Evolutionary conservation across 257 asterid genomes (phyloP), one percentile per base, ranked within the genome.

Genomic region (Penstemon newberryi): DNA sequence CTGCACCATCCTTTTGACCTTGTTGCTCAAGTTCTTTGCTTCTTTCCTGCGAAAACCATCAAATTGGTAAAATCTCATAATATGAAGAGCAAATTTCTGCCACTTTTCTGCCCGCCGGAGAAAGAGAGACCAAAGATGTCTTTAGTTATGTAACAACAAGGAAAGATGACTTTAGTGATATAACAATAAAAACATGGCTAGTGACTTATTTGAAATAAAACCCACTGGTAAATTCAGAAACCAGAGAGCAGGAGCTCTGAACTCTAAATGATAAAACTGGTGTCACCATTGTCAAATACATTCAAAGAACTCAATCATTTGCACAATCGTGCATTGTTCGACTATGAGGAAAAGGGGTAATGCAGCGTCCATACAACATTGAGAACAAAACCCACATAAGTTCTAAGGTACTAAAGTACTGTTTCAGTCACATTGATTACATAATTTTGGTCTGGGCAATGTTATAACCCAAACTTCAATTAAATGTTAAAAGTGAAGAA

Each of bases 21-120:
- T 83, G 87, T 74, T 78, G 83, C 76, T 81, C 85, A 81, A 65
- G 78, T 68, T 78, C 80, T 77, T 83, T 74, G 74, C 70, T 77
- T 49, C 66, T 76, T 61, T 80, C 89, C 98, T 91, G 89, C 75
- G 43, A 75, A 71, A 76, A 62, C 63, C 74, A 73, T 8, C 69
- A 73, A 56, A 52, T 55, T 41, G 40, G 45, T 49, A 67, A 25
- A 50, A 49, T 58, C 4, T 67, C 13, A 1, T 40, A 3, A 19
- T 25, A 25, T 12, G 9, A 19, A 18, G 2, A 58, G 43, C 38
- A 39, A 8, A 61, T 38, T 60, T 42, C 75, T 44, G 62, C 33
- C 3, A 4, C 4, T 33, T 68, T 62, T 61, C 60, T 65, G 52
- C 45, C 9, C 39, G 12, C 56, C 25, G 3, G 38, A 33, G 9